Percentiles rank a stretch among this genome's conserved stretches.
phyloP scores from a whole-genome alignment of 1,139 yeast species.

The Geotrichum europaeum region DNA sequence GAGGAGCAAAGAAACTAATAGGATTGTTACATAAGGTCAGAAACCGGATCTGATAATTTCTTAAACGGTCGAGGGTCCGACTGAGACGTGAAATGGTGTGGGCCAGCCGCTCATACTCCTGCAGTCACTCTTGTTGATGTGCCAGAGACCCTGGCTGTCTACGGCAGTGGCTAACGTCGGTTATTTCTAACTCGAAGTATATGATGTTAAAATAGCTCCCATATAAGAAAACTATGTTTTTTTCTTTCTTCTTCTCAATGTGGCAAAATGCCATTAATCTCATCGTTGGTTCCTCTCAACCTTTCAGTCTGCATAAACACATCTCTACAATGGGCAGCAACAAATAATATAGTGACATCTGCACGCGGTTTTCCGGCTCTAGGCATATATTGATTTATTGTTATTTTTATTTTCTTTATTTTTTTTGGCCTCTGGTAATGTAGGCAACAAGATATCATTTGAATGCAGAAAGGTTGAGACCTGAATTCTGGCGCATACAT shows the following conservation, averaged over 20 bases:
- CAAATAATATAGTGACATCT: neutral
- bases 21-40: neutral
- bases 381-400: neutral
- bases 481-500: neutral
- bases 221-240: neutral
- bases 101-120: neutral
- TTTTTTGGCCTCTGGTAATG: neutral
- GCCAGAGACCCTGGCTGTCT: neutral
- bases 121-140: neutral
- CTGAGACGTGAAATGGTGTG: neutral
- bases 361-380: too few relatives aligned
- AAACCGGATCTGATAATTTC: neutral
- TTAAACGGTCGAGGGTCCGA: neutral
- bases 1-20: neutral
- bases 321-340: neutral
- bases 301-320: neutral
- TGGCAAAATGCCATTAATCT: neutral
- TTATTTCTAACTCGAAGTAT: neutral
- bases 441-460: neutral
- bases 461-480: neutral
- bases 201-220: neutral
- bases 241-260: neutral
- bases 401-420: too few relatives aligned
- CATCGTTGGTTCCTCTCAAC: neutral
- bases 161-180: neutral